Percentiles rank a stretch among this genome's conserved stretches.
Conservation (phyloP, 495 filamentous ascomycete species). For the Lineolata rhizophorae region DNA sequence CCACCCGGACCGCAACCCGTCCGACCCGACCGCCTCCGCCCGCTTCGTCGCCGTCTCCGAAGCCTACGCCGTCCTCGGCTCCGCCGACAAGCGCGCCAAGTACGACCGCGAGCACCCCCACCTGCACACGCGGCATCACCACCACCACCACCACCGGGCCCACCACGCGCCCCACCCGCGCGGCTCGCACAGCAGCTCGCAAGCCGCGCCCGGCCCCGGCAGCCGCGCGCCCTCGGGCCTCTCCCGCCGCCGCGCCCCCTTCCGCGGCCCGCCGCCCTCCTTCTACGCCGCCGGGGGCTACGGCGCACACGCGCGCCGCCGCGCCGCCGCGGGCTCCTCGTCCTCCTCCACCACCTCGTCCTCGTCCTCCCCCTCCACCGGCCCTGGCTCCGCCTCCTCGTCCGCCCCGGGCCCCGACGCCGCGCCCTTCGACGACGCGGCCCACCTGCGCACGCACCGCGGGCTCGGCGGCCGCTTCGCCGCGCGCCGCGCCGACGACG, state of each 20-base stretch:
- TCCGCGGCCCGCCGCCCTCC: conserved; percentile 68
- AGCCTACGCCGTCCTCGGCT: conserved; percentile 62
- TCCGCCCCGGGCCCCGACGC: too few relatives aligned
- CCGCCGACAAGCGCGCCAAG: conserved; percentile 41
- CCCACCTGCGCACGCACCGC: too few relatives aligned
- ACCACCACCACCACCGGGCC: conserved; percentile 13
- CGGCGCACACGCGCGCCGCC: conserved; percentile 30
- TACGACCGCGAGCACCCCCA: conserved; percentile 62
- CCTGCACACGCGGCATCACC: conserved; percentile 10
- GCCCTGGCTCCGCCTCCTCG: too few relatives aligned
- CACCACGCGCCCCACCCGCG: conserved; percentile 23
- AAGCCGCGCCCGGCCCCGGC: conserved; percentile 11
- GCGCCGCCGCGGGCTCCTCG: too few relatives aligned
- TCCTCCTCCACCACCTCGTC: too few relatives aligned
- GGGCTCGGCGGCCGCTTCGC: too few relatives aligned
- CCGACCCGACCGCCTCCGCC: conserved; percentile 42
- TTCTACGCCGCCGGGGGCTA: conserved; percentile 70
- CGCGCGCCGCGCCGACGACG: too few relatives aligned
- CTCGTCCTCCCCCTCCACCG: too few relatives aligned
- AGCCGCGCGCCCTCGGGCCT: conserved; percentile 36
- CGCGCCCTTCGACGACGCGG: too few relatives aligned
- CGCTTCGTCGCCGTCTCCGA: conserved; percentile 74
- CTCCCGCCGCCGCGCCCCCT: conserved; percentile 47
- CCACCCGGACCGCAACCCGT: conserved; percentile 81
- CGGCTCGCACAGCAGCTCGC: conserved; percentile 4